Base-by-base conservation (phyloP, 176 grass and related monocot species). In the Oryza brachyantha region DNA sequence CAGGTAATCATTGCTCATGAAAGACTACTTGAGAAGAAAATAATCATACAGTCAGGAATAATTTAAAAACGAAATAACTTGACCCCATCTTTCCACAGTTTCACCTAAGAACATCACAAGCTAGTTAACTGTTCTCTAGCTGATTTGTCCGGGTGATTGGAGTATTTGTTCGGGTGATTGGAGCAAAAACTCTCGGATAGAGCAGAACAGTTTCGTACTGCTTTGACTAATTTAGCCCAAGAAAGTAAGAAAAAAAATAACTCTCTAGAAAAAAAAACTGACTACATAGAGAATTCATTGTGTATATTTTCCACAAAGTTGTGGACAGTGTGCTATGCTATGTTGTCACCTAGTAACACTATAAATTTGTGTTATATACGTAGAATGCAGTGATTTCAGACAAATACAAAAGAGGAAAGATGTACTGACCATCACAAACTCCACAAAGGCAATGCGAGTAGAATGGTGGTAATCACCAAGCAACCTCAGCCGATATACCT, bases 381-480 rank as follows among this genome's bases (percentile, higher is more conserved):
- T 21, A 19, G 39, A 58, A 10, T 42, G 7, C 35, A 63, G 13
- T 5, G 27, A 46, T 35, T 78, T 68, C 59, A 50, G n/a, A 37
- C 7, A 75, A 43, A 73, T 62, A 60, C 39, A 37, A 46, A 73
- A 70, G 10, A 35, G 26, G 26, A 0, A 64, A 81, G 35, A 63
- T 28, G 24, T 79, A 70, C 86, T 86, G 81, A 99, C 96, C 90
- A 92, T 93, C 63, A 96, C 88, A 96, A 99, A 99, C 84, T 99
- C 96, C 50, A 99, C 92, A 96, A 99, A 99, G 50, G 96, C 90
- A 37, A 99, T 99, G 75, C 92, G 77, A 37, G 96, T 99, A 67
- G 93, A 93, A 87, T 96, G 96, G 74, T 99, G 92, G 69, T 89
- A 95, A 54, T 99, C 96, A n/a, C 96, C 96, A 73, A 99, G 96